Percentiles rank a stretch among this genome's conserved stretches.
Conservation (phyloP, 202 grass and related monocot species). For the Tripidium arundinaceum region DNA sequence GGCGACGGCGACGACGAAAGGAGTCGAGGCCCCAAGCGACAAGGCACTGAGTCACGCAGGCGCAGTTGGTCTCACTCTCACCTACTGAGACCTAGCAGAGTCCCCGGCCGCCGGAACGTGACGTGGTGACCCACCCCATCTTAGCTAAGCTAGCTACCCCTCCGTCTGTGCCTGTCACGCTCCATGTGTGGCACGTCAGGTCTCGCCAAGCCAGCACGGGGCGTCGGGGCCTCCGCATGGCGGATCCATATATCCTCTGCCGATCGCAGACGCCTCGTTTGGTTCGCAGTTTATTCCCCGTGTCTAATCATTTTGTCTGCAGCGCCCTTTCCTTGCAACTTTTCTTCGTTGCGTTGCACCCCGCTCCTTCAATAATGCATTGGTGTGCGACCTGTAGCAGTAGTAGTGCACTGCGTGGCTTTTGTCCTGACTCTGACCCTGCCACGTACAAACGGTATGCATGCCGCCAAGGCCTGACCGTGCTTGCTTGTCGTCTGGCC, state of each 20-base stretch:
- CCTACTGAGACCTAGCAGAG: neutral
- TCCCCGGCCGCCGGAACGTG: neutral
- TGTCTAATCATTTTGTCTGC: neutral
- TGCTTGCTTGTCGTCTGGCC: neutral
- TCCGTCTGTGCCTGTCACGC: neutral
- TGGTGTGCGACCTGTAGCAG: too few relatives aligned
- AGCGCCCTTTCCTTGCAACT: neutral
- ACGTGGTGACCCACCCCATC: neutral
- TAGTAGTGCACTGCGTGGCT: neutral
- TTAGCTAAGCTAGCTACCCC: too few relatives aligned
- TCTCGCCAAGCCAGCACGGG: neutral
- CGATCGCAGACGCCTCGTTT: too few relatives aligned
- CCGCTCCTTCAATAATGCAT: neutral
- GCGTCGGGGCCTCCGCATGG: neutral
- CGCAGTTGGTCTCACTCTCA: neutral
- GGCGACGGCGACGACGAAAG: neutral
- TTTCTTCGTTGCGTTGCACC: neutral
- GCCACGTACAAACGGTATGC: neutral
- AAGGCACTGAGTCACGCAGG: neutral
- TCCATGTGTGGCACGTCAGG: constrained; percentile 13
- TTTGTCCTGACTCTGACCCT: neutral
- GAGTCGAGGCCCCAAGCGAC: constrained; percentile 11
- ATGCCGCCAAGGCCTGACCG: neutral
- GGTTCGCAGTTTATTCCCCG: too few relatives aligned
- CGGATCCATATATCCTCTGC: neutral